Base-by-base conservation (phyloP, 2,329 filamentous ascomycete genomes). In the Penicillium sclerotigenum region DNA sequence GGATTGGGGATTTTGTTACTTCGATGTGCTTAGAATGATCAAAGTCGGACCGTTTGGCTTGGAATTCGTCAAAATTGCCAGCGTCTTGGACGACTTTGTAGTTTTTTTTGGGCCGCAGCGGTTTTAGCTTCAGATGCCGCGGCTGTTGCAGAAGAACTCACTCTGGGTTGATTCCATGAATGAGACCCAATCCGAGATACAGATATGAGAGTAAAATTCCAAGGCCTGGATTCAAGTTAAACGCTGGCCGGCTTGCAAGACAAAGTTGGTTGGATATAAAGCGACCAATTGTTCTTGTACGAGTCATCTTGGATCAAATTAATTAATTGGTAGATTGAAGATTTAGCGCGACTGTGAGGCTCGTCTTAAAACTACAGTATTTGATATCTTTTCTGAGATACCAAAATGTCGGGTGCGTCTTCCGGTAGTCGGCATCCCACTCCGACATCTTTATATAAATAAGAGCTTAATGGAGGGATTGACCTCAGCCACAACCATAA, bases 1-100 rank as follows among this genome's bases (percentile, higher is more conserved):
- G 74, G 72, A 55, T 71, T 5, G 66, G 66, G 1, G 73, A 74
- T 54, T 75, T 74, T 37, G 70, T 75, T 26, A 69, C 69, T 24
- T 64, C 62, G 33, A 71, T 67, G 29, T 57, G 55, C 3, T 59
- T 56, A 6, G 60, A 53, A 20, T 66, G 63, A 33, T 70, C 60
- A 60, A 73, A 76, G 31, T 73, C 67, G 18, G 69, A 71, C 11
- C 74, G 67, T 8, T 66, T 66, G 24, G 66, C 65, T 64, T 76
- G 64, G 1, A 65, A 65, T 54, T 71, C 66, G 7, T 47, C 56
- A 46, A 76, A 75, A 34, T 64, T 57, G 33, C 40, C 33, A 7
- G 49, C 20, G 14, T 63, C 57, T 55, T 61, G 59, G 11, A 67
- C 47, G 22, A 67, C 58, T 13, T 65, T 59, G 58, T 65, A 66